These are phyloP conservation scores for Elymus sibiricus DNA, from an alignment of 176 grass and related monocot genomes.

Conservation along the genomic window DNA sequence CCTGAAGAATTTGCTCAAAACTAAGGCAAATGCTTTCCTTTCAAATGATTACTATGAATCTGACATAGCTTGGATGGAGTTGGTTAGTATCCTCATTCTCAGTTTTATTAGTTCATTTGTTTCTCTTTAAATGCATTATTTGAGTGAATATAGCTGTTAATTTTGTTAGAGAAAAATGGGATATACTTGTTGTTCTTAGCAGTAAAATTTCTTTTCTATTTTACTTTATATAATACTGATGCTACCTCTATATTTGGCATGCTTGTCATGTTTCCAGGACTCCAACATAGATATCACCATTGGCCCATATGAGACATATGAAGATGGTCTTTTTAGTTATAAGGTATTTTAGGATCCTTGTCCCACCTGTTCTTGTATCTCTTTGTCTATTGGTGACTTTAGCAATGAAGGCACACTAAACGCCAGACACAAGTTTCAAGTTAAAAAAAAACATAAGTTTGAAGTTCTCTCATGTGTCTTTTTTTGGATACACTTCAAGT, in stretches of 20 bases:
- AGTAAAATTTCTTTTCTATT: neutral
- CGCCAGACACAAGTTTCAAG: neutral
- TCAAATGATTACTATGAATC: conserved; percentile 98
- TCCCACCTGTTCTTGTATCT: conserved; percentile 6
- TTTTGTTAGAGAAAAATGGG: neutral
- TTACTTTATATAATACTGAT: conserved; percentile 8
- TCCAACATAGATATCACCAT: conserved; percentile 95
- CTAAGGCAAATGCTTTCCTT: conserved; percentile 89
- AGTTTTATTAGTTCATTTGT: conserved; percentile 17
- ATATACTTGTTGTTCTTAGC: neutral
- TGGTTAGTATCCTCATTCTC: conserved; percentile 55
- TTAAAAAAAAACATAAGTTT: neutral
- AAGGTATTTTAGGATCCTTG: conserved; percentile 54
- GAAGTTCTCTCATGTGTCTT: neutral
- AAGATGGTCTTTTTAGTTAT: conserved; percentile 96
- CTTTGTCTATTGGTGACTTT: neutral
- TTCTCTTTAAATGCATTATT: conserved; percentile 1
- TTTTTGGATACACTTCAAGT: neutral
- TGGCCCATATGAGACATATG: conserved; percentile 96
- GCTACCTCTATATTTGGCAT: conserved; percentile 24
- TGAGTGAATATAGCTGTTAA: neutral
- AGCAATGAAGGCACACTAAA: neutral
- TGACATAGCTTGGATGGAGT: conserved; percentile 96
- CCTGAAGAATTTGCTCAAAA: conserved; percentile 77
- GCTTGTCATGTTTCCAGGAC: conserved; percentile 51